phyloP scores from a whole-genome alignment of 2,329 filamentous ascomycete genomes.

The Ascochyta rabiei region DNA sequence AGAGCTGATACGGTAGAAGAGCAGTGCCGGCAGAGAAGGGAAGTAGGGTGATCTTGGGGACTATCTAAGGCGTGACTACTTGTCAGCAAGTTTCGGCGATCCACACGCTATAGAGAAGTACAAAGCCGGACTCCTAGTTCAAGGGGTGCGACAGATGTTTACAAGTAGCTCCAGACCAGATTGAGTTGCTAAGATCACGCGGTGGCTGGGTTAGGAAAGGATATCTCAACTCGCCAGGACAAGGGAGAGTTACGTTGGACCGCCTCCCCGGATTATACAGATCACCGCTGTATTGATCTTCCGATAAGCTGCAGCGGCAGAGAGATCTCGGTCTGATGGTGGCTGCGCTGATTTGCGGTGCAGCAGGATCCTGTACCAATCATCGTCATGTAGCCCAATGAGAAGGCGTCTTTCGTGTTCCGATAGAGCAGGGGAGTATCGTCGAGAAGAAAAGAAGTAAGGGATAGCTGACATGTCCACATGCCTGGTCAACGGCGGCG shows the following conservation, averaged over 20 bases:
- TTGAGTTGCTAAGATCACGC: slow-evolving; percentile 19
- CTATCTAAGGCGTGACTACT: slow-evolving; percentile 30
- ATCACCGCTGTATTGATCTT: slow-evolving; percentile 32
- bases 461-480: slow-evolving; percentile 41
- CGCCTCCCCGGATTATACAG: slow-evolving; percentile 34
- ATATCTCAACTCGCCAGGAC: slow-evolving; percentile 6
- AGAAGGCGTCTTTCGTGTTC: slow-evolving; percentile 9
- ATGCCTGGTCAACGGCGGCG: slow-evolving; percentile 31
- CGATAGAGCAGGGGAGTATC: slow-evolving; percentile 25
- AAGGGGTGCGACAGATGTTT: slow-evolving; percentile 46
- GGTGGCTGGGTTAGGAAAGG: slow-evolving; percentile 14
- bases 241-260: slow-evolving; percentile 39
- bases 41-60: slow-evolving; percentile 21
- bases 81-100: slow-evolving; percentile 36
- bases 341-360: slow-evolving; percentile 27
- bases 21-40: slow-evolving; percentile 20
- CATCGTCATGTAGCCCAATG: slow-evolving; percentile 11
- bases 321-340: slow-evolving; percentile 33
- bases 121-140: slow-evolving; percentile 31
- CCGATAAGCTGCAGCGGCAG: slow-evolving; percentile 29
- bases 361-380: slow-evolving; percentile 32
- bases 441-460: slow-evolving; percentile 41
- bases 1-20: slow-evolving; percentile 15
- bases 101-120: slow-evolving; percentile 43
- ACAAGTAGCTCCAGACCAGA: slow-evolving; percentile 31